phyloP scores from a whole-genome alignment of 1,284 basidiomycete species.

The Cutaneotrichosporon spelunceum region DNA sequence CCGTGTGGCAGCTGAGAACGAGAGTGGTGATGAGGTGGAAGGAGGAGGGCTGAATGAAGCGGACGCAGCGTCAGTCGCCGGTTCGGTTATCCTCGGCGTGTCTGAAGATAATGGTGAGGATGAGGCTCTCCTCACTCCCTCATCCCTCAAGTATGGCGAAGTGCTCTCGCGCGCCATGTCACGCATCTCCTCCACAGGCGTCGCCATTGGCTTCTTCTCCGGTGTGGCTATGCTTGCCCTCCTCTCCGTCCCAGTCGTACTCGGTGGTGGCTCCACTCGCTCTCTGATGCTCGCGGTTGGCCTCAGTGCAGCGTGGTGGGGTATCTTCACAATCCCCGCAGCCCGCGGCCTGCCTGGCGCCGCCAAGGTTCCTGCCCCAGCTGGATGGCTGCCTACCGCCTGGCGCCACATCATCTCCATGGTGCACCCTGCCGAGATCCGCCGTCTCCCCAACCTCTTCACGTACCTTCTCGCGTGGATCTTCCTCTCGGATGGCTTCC shows the following conservation, averaged over 20 bases:
- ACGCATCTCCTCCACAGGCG: conserved; percentile 73
- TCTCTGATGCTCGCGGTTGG: conserved; percentile 73
- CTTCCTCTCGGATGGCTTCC: conserved; percentile 70
- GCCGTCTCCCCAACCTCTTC: conserved; percentile 74
- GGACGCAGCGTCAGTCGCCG: neutral
- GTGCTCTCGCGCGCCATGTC: conserved; percentile 68
- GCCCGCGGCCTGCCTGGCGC: conserved; percentile 64
- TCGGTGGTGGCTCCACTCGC: conserved; percentile 66
- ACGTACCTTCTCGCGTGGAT: conserved; percentile 86
- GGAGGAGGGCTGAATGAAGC: neutral
- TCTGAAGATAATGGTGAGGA: conserved; percentile 1
- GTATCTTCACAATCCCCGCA: conserved; percentile 69
- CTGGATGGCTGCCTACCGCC: conserved; percentile 28
- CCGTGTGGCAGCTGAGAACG: conserved; percentile 41
- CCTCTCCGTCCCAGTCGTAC: conserved; percentile 68
- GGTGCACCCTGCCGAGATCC: conserved; percentile 66
- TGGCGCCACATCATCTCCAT: conserved; percentile 55
- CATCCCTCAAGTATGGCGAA: conserved; percentile 53
- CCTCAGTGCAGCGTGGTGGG: conserved; percentile 80
- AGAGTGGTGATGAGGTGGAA: neutral
- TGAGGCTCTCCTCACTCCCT: conserved; percentile 9
- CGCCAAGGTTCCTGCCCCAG: conserved; percentile 16
- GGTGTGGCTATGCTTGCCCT: conserved; percentile 70
- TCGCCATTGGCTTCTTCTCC: conserved; percentile 72
- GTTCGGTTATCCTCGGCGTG: neutral